phyloP scores from a whole-genome alignment of 2,329 filamentous ascomycete species.

The Trichoderma arundinaceum region DNA sequence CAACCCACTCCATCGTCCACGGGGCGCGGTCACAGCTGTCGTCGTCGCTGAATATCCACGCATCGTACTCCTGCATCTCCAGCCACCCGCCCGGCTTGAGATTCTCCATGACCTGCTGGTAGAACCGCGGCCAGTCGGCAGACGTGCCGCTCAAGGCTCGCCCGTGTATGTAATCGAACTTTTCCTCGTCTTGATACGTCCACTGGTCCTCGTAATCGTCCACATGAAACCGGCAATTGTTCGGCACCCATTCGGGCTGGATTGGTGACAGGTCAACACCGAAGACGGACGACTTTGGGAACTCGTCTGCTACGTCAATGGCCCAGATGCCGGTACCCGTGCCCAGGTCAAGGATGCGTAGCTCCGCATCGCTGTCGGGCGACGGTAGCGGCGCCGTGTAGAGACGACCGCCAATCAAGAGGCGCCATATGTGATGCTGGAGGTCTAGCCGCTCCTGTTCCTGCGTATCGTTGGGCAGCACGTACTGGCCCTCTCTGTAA shows the following conservation, averaged over 20 bases:
- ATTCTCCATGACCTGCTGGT: conserved; percentile 38
- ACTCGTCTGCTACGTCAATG: conserved; percentile 61
- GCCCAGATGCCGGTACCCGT: conserved; percentile 68
- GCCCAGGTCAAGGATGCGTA: conserved; percentile 61
- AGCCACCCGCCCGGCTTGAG: conserved; percentile 46
- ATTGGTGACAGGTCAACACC: conserved; percentile 65
- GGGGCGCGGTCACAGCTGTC: conserved; percentile 46
- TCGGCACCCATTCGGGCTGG: conserved; percentile 62
- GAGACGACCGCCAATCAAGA: conserved; percentile 51
- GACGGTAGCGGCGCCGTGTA: conserved; percentile 52
- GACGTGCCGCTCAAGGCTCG: conserved; percentile 45
- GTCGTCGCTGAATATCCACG: conserved; percentile 48
- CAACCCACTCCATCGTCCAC: conserved; percentile 49
- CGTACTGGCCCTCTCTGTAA: conserved; percentile 52
- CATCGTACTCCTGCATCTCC: conserved; percentile 50
- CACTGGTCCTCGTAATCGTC: conserved; percentile 66
- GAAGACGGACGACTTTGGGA: conserved; percentile 44
- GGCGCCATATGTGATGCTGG: conserved; percentile 59
- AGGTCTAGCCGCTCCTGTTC: conserved; percentile 62
- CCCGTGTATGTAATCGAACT: conserved; percentile 46
- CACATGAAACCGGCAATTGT: conserved; percentile 68
- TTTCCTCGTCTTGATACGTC: conserved; percentile 48
- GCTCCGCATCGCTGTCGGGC: conserved; percentile 28
- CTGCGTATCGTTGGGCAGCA: conserved; percentile 57
- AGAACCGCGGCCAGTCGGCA: conserved; percentile 43